Evolutionary conservation across 208 protist genomes (phyloP), one percentile per base, ranked within the genome.

Genomic region (Leishmania major): DNA sequence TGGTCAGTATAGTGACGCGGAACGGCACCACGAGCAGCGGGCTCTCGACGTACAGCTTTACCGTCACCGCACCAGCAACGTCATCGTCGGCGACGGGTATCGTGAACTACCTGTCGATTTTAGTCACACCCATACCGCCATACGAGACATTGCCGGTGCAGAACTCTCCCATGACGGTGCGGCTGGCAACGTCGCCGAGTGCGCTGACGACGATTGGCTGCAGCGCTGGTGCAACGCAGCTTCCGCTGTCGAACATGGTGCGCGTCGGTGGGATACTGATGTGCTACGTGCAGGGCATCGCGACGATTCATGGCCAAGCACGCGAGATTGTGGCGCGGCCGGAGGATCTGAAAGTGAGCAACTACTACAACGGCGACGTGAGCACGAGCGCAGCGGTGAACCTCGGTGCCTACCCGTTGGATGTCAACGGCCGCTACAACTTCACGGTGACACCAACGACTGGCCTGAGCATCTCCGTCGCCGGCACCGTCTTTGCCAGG

Each of bases 81-180:
- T 8, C 84, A 28, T 43, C 74, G 0, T 79, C 75, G 10, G 47
- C 51, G 35, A 45, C 59, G 6, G 66, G 59, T 0, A 73, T 83
- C 40, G 81, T 88, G 55, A 95, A 96, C 77, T 94, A 89, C 88
- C 73, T 96, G 37, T 80, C 79, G 31, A 89, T 97, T 43, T 78
- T 73, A 5, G 88, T 93, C 22, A 59, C 59, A 0, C 87, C 89
- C 3, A 75, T 45, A 11, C 64, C 81, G 43, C 91, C 89, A 45
- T 93, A 91, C 59, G 78, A 71, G 43, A 84, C 51, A 43, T 94
- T 89, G 92, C 88, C 88, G 1, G 91, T 96, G 62, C 19, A 17
- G 55, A 89, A 94, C 85, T 94, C 91, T 0, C 94, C 94, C 31
- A 66, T 92, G 19, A 86, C 91, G 53, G 87, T 94, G 49, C 89